Evolutionary conservation across 192 early-diverging fungal species (phyloP), one percentile per base, ranked within the genome.

Genomic region (Oehlia diaphana): DNA sequence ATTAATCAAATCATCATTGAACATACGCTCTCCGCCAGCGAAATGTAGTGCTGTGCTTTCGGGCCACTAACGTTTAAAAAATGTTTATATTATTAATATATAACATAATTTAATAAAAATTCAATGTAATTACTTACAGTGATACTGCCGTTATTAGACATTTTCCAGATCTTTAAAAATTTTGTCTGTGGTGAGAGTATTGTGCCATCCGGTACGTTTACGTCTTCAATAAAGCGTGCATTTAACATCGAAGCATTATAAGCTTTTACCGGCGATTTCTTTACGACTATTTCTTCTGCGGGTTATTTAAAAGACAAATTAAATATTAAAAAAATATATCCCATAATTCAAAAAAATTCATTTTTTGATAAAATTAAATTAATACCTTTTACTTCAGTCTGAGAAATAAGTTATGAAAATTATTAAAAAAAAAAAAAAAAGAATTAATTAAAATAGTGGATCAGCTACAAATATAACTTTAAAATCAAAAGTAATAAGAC

Each of bases 141-240:
- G 35, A 77, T 9, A 47, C n/a, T 33, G 31, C 92, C 92, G 75
- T 87, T 79, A 80, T 93, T 93, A 42, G 79, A 83, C 73, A 92
- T 85, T 64, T 88, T 90, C 92, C 92, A 93, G 35, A 92, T 92
- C 87, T 93, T 93, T 35, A 89, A 80, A 80, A 93, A 92, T 67
- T 79, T 82, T 26, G 88, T 85, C 44, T 84, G 85, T 10, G 90
- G 84, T 13, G 77, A 81, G 13, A 92, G 83, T 1, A 76, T 72
- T 16, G 92, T 90, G 50, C 89, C 88, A 66, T 93, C 92, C n/a
- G 89, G 88, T 63, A 93, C 81, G 53, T 89, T 93, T 74, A 92
- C 84, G 49, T 93, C 91, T 58, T 91, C 90, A 71, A 93, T 85
- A 83, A 92, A 92, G 2, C 68, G 13, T 2, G 92, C 81, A 53